Evolutionary conservation across 2,329 filamentous ascomycete genomes (phyloP).

Genomic region (Diaporthe citriasiana): DNA sequence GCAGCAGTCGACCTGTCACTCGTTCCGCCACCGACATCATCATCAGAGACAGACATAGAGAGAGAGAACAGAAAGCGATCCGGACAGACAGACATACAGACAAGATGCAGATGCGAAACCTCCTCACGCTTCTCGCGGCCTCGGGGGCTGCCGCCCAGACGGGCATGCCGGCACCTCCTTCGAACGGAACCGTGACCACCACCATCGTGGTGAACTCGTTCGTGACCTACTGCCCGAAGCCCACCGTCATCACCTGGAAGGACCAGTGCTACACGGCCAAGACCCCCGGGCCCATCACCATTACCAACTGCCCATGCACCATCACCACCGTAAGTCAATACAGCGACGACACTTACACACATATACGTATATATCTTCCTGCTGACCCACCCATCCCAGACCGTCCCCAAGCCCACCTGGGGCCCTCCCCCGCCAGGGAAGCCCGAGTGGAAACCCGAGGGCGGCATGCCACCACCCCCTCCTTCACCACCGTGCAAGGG

Average conservation of each 20-base stretch:
- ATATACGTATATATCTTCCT: background rate
- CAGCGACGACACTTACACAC: background rate
- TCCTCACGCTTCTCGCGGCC: conserved; percentile 47
- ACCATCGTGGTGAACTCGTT: conserved; percentile 54
- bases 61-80: conserved; percentile 4
- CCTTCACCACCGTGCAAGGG: too few species aligned
- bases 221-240: conserved; percentile 60
- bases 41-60: background rate
- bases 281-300: conserved; percentile 62
- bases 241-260: conserved; percentile 66
- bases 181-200: conserved; percentile 35
- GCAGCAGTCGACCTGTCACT: background rate
- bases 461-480: too few species aligned
- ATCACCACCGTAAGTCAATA: conserved; percentile 45
- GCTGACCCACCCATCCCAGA: background rate
- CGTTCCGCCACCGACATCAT: background rate
- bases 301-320: conserved; percentile 69
- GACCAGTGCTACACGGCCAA: conserved; percentile 67
- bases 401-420: background rate
- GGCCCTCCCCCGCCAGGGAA: background rate
- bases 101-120: conserved; percentile 51
- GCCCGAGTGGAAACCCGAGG: too few species aligned
- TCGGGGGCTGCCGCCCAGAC: conserved; percentile 46
- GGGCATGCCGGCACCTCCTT: conserved; percentile 32
- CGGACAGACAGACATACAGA: conserved; percentile 12